phyloP scores from a whole-genome alignment of 192 early-diverging fungal genomes.

The Entomortierella beljakovae region DNA sequence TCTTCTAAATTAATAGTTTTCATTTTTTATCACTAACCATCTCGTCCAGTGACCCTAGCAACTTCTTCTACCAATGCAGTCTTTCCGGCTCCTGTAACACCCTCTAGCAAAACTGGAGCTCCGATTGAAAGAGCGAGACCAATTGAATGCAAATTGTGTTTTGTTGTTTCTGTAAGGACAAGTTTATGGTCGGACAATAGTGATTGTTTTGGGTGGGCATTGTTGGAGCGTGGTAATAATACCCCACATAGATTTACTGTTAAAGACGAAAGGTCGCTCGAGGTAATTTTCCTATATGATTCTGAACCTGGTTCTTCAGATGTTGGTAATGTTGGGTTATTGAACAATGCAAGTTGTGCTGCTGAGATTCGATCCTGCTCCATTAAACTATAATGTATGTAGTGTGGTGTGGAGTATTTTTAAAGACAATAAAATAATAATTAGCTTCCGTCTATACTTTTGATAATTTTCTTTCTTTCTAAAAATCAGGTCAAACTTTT shows the following conservation, averaged over 20 bases:
- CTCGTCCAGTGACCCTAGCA: slow-evolving; percentile 77
- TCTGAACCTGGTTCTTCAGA: neutral
- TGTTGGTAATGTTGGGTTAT: slow-evolving; percentile 51
- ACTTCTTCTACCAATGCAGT: slow-evolving; percentile 92
- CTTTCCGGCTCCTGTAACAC: slow-evolving; percentile 89
- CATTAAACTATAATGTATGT: slow-evolving; percentile 39
- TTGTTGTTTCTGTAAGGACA: slow-evolving; percentile 83
- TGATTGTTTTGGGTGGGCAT: slow-evolving; percentile 24
- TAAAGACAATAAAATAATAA: neutral
- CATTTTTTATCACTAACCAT: slow-evolving; percentile 46
- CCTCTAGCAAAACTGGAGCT: slow-evolving; percentile 89
- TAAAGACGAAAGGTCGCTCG: slow-evolving; percentile 60
- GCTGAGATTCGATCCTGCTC: slow-evolving; percentile 62
- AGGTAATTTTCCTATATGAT: slow-evolving; percentile 14
- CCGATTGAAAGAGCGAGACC: slow-evolving; percentile 89
- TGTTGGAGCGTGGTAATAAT: slow-evolving; percentile 60
- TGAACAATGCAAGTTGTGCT: slow-evolving; percentile 55
- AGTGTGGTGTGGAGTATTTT: too few species aligned
- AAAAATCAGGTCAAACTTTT: neutral
- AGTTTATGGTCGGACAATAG: slow-evolving; percentile 53
- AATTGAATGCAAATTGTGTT: slow-evolving; percentile 79
- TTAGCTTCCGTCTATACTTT: neutral
- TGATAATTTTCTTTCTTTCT: neutral
- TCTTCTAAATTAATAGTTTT: neutral
- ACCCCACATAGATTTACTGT: slow-evolving; percentile 78